phyloP scores from a whole-genome alignment of 805 yeast species.

The Yamadazyma kitorensis region DNA sequence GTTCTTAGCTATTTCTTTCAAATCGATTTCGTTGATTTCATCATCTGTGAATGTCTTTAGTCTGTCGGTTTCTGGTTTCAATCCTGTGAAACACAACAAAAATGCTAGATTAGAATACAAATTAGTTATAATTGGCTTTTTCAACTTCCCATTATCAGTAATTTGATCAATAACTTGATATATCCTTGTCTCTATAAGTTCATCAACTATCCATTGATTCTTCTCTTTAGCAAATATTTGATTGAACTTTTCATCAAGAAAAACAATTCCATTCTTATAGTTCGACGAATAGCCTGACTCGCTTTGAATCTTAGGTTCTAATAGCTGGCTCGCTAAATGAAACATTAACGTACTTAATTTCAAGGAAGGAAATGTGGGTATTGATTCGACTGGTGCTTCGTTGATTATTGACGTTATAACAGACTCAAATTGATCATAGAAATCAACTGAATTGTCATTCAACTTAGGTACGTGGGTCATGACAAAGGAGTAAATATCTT shows the following conservation, averaged over 20 bases:
- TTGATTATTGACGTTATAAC: constrained; percentile 6
- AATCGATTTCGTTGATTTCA: constrained; percentile 7
- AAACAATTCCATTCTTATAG: constrained; percentile 21
- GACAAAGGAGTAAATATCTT: not conserved
- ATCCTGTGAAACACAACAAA: constrained; percentile 4
- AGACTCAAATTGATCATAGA: constrained; percentile 14
- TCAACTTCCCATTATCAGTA: not conserved
- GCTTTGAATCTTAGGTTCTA: constrained; percentile 13
- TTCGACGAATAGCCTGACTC: constrained; percentile 6
- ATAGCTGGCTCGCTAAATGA: constrained; percentile 14
- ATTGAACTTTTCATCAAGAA: constrained; percentile 11
- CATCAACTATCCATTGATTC: constrained; percentile 29
- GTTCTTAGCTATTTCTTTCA: constrained; percentile 17
- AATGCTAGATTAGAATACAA: constrained; percentile 3
- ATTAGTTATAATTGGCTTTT: not conserved
- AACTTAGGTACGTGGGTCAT: constrained; percentile 2
- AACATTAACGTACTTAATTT: constrained; percentile 18
- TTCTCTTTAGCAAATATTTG: constrained; percentile 23
- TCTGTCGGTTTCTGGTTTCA: constrained; percentile 4
- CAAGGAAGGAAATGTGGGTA: constrained; percentile 13
- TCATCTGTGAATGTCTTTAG: constrained; percentile 5
- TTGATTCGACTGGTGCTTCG: constrained; percentile 1
- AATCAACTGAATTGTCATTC: not conserved
- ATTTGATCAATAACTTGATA: not conserved
- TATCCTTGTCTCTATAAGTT: constrained; percentile 12